Base-by-base conservation (phyloP, 352 stramenopile species). In the Achlya hypogyna region DNA sequence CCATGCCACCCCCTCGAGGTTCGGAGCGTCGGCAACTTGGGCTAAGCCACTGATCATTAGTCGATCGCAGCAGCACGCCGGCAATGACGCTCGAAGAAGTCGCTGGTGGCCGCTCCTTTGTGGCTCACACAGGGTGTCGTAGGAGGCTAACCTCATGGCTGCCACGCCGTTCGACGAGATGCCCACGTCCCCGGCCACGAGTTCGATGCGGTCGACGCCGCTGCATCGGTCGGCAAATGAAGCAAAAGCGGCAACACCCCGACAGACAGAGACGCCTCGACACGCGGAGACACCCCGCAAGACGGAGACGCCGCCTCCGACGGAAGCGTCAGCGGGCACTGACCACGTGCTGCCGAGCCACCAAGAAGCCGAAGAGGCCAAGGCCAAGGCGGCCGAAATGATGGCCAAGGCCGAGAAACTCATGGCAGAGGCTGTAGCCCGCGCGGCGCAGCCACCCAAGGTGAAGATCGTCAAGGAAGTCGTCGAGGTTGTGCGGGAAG, bases 331-430 rank as follows among this genome's bases (percentile, higher is more conserved):
- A n/a, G n/a, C n/a, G n/a, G n/a, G n/a, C n/a, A n/a, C n/a, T n/a
- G 56, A 64, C 23, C 22, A 62, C 1, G 27, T 51, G 2, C n/a
- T 4, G 31, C 53, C 9, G 35, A 14, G 53, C 18, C 23, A 40
- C 23, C 53, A 1, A 1, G 53, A 49, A 22, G 53, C 32, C 35
- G 59, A 69, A 5, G 77, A 90, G 31, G 77, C 90, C 4, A 85
- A 88, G 29, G 75, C 78, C 4, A 75, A 92, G 49, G 85, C 78
- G 3, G 87, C 86, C 68, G 76, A 72, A 25, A 91, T 91, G 81
- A 91, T 93, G 81, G 71, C 71, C 20, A 82, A 78, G 53, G 85
- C 80, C 0, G 72, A 92, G 69, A 52, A 71, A 22, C 78, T 92
- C 70, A 88, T 91, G 73, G 62, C 78, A 29, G 78, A 91, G 45